phyloP scores from a whole-genome alignment of 2,329 filamentous ascomycete genomes.

The Fusarium nodosum region DNA sequence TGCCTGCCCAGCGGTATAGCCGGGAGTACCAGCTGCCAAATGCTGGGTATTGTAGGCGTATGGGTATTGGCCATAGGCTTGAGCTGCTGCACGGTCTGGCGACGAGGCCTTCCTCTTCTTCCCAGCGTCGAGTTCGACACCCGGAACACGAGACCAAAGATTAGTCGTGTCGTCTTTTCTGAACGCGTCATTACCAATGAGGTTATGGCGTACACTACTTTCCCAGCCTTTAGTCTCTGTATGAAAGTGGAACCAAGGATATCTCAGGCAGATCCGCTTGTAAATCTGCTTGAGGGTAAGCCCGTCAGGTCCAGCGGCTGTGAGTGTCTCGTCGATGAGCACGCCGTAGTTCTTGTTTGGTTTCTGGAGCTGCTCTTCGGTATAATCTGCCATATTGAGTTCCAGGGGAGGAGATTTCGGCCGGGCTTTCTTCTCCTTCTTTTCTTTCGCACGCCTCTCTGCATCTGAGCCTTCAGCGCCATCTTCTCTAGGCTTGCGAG shows the following conservation, averaged over 20 bases:
- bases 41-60: conserved; percentile 56
- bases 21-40: conserved; percentile 51
- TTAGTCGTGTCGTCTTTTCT: conserved; percentile 69
- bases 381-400: conserved; percentile 68
- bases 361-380: conserved; percentile 70
- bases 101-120: conserved; percentile 71
- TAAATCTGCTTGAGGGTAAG: conserved; percentile 73
- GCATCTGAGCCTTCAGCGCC: conserved; percentile 69
- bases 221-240: conserved; percentile 76
- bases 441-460: conserved; percentile 68
- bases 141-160: conserved; percentile 69
- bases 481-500: conserved; percentile 69
- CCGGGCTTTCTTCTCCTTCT: conserved; percentile 71
- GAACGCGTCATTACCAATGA: conserved; percentile 73
- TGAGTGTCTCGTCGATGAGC: conserved; percentile 71
- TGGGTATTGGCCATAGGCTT: conserved; percentile 56
- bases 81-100: conserved; percentile 62
- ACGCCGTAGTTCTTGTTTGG: conserved; percentile 73
- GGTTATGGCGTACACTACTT: conserved; percentile 73
- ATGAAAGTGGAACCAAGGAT: conserved; percentile 71
- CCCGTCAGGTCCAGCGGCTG: conserved; percentile 66
- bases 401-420: conserved; percentile 72
- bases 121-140: conserved; percentile 70
- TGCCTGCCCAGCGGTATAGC: conserved; percentile 54
- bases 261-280: conserved; percentile 70